These are phyloP conservation scores for Acidomyces sp. DNA, from an alignment of 495 filamentous ascomycete genomes.

Conservation along the genomic window DNA sequence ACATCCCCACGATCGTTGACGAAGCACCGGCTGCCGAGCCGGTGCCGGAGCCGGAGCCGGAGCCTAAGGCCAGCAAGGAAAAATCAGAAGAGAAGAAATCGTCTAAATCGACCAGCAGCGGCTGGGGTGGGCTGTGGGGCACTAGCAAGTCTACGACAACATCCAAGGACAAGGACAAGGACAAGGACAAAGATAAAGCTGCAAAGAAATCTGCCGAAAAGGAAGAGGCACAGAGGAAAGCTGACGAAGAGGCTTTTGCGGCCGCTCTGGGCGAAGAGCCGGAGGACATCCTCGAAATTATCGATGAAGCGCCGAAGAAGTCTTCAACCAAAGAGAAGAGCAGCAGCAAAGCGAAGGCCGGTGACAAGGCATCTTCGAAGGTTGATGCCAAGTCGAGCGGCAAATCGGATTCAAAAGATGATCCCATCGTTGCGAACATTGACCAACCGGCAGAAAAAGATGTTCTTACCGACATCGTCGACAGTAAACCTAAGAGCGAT, in stretches of 20 bases:
- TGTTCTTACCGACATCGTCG: conserved; percentile 7
- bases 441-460: conserved; percentile 2
- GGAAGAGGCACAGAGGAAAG: conserved; percentile 12
- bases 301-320: conserved; percentile 22
- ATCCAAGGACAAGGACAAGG: conserved; percentile 15
- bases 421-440: conserved; percentile 13
- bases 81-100: conserved; percentile 18
- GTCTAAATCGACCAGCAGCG: conserved; percentile 1
- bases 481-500: conserved; percentile 4
- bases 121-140: conserved; percentile 16
- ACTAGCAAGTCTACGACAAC: conserved; percentile 8
- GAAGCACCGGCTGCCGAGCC: conserved; percentile 7
- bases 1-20: conserved; percentile 17
- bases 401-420: conserved; percentile 18
- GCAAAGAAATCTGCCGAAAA: conserved; percentile 15
- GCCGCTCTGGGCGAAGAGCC: conserved; percentile 24
- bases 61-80: too few species aligned
- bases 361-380: conserved; percentile 9
- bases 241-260: conserved; percentile 18
- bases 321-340: conserved; percentile 23
- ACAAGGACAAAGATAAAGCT: conserved; percentile 19
- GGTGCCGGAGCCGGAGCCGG: conserved; percentile 1
- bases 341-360: conserved; percentile 11
- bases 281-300: conserved; percentile 24
- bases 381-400: conserved; percentile 14